phyloP scores from a whole-genome alignment of 495 filamentous ascomycete genomes.

The Aspergillus sclerotioniger region DNA sequence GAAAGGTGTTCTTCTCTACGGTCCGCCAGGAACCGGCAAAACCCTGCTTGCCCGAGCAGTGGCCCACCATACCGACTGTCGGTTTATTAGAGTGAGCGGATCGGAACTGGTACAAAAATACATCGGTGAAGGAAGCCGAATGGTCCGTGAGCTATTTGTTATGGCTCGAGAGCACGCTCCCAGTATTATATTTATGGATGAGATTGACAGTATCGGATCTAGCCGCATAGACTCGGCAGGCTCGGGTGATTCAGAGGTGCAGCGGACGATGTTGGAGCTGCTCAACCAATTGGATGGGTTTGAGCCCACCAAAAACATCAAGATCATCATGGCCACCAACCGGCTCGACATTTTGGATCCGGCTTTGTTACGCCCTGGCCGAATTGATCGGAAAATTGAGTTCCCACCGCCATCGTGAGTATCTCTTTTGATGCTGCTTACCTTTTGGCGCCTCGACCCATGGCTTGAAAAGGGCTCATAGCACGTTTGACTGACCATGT shows the following conservation, averaged over 20 bases:
- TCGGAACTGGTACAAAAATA: conserved; percentile 99
- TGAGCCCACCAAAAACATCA: conserved; percentile 99
- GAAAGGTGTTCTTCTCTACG: conserved; percentile 96
- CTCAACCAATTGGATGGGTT: conserved; percentile 99
- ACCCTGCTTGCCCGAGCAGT: conserved; percentile 93
- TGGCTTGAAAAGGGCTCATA: background rate
- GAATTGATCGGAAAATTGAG: conserved; percentile 99
- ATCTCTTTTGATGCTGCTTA: conserved; percentile 4
- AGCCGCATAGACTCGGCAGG: conserved; percentile 94
- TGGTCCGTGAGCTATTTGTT: conserved; percentile 98
- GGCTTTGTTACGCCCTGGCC: conserved; percentile 86
- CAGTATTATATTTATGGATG: conserved; percentile 99
- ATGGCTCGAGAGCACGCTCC: conserved; percentile 99
- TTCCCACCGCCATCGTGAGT: conserved; percentile 89
- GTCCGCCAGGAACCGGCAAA: conserved; percentile 95
- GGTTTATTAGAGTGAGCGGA: conserved; percentile 96
- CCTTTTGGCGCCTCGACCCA: background rate
- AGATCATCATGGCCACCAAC: conserved; percentile 99
- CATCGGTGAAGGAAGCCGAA: conserved; percentile 95
- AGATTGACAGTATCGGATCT: conserved; percentile 98
- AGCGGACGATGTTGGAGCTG: conserved; percentile 98
- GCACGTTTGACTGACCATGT: conserved; percentile 13
- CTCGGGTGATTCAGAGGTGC: conserved; percentile 97
- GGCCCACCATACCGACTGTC: conserved; percentile 96
- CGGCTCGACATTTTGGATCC: conserved; percentile 96